These are phyloP conservation scores for Kandelia obovata DNA, from an alignment of 345 rosid species.

Conservation along the genomic window DNA sequence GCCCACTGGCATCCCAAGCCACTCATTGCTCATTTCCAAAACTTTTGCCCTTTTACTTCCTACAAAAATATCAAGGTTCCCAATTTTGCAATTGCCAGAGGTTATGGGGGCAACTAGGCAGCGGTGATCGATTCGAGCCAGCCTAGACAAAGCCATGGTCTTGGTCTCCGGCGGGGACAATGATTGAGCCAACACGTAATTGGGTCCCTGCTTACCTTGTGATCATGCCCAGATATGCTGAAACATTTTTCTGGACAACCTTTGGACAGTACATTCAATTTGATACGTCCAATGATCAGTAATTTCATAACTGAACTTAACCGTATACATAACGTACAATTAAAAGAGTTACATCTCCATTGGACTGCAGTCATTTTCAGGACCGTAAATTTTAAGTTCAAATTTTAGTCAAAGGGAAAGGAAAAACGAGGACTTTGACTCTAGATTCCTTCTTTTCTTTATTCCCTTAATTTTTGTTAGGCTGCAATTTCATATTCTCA, in stretches of 20 bases:
- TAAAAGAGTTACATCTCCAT: too few species aligned
- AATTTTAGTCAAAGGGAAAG: too few species aligned
- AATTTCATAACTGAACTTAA: background rate
- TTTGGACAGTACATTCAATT: background rate
- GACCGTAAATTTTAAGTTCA: too few species aligned
- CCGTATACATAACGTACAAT: too few species aligned
- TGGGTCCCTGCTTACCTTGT: conserved; percentile 25
- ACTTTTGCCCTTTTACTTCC: conserved; percentile 10
- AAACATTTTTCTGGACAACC: conserved; percentile 15
- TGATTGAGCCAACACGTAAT: conserved; percentile 27
- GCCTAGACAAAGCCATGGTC: conserved; percentile 46
- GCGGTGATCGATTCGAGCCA: conserved; percentile 28
- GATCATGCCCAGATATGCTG: conserved; percentile 25
- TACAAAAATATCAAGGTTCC: conserved; percentile 23
- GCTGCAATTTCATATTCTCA: background rate
- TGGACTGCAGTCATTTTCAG: too few species aligned
- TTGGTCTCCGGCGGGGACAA: conserved; percentile 38
- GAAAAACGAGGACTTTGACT: too few species aligned
- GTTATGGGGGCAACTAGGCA: conserved; percentile 8
- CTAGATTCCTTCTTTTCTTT: background rate
- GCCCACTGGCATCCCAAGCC: conserved; percentile 23
- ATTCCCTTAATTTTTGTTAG: background rate
- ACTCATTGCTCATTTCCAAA: conserved; percentile 1
- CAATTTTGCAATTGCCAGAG: conserved; percentile 10
- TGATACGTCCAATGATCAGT: conserved; percentile 1